phyloP scores from a whole-genome alignment of 768 basidiomycete genomes.

The Dendrothele bispora region DNA sequence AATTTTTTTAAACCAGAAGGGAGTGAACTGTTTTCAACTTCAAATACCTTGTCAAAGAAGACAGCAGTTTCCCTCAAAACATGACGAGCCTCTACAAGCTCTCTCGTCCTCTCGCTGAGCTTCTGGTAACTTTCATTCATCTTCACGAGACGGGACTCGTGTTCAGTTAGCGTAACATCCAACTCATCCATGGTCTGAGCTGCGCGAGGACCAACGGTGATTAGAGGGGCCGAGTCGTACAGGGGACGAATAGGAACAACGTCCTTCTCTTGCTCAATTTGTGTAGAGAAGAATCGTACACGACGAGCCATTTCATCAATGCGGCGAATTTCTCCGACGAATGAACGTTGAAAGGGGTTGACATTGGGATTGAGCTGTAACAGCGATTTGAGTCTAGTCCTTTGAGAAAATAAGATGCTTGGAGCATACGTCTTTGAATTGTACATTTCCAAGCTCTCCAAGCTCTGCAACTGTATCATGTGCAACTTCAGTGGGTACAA shows the following conservation, averaged over 20 bases:
- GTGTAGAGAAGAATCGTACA: constrained; percentile 83
- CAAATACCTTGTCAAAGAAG: constrained; percentile 91
- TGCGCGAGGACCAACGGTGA: constrained; percentile 89
- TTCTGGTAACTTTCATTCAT: constrained; percentile 96
- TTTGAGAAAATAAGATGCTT: background rate
- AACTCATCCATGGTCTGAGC: constrained; percentile 94
- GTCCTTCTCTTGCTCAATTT: constrained; percentile 86
- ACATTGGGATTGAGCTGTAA: constrained; percentile 87
- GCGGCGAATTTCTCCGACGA: constrained; percentile 92
- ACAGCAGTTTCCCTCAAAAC: constrained; percentile 94
- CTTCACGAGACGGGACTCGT: constrained; percentile 78
- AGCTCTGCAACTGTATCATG: constrained; percentile 96
- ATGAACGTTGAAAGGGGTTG: constrained; percentile 98
- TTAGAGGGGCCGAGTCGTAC: constrained; percentile 81
- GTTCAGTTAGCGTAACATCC: constrained; percentile 82
- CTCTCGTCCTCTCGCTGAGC: constrained; percentile 80
- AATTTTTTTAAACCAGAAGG: too few species aligned
- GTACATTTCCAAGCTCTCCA: constrained; percentile 92
- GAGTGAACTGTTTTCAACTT: constrained; percentile 23
- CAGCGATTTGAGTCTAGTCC: constrained; percentile 8
- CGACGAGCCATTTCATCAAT: constrained; percentile 96
- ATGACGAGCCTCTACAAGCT: constrained; percentile 91
- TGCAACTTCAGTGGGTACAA: constrained; percentile 94
- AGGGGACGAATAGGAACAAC: constrained; percentile 81
- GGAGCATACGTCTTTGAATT: constrained; percentile 89